Evolutionary conservation across 2,329 filamentous ascomycete species (phyloP).

Genomic region (Fonsecaea monophora): DNA sequence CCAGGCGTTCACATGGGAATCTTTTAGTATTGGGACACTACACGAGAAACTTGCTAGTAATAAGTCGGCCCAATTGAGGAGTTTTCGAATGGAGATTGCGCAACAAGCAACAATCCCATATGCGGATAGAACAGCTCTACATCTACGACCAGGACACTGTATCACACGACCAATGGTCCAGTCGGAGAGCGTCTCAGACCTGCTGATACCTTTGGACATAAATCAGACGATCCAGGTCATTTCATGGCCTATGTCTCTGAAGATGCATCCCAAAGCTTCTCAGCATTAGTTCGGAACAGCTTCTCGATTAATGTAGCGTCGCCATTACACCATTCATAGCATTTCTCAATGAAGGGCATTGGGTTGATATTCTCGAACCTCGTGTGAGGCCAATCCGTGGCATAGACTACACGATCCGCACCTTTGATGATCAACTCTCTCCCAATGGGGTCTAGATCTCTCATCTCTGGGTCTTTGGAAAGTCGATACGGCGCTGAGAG

Average conservation of each 20-base stretch:
- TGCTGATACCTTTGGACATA: not conserved
- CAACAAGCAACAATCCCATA: not conserved
- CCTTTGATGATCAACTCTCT: conserved; percentile 57
- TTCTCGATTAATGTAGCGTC: conserved; percentile 43
- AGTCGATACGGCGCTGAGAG: conserved; percentile 66
- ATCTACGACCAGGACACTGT: not conserved
- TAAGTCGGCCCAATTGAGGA: not conserved
- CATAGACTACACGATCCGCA: conserved; percentile 61
- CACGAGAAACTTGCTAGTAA: conserved; percentile 1
- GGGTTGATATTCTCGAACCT: conserved; percentile 65
- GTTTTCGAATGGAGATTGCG: not conserved
- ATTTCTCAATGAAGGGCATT: conserved; percentile 60
- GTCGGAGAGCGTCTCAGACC: not conserved
- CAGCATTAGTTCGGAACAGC: conserved; percentile 63
- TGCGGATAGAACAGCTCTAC: not conserved
- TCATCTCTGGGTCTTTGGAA: conserved; percentile 53
- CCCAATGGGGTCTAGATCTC: conserved; percentile 57
- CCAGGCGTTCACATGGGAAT: conserved; percentile 16
- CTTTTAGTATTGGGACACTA: not conserved
- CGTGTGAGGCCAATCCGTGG: conserved; percentile 71
- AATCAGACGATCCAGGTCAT: not conserved
- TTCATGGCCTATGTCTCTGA: not conserved
- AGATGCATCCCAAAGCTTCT: conserved; percentile 55
- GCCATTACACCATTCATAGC: conserved; percentile 58
- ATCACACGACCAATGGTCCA: not conserved